Evolutionary conservation across 768 basidiomycete genomes (phyloP), one percentile per base, ranked within the genome.

Genomic region (Lentinula detonsa): DNA sequence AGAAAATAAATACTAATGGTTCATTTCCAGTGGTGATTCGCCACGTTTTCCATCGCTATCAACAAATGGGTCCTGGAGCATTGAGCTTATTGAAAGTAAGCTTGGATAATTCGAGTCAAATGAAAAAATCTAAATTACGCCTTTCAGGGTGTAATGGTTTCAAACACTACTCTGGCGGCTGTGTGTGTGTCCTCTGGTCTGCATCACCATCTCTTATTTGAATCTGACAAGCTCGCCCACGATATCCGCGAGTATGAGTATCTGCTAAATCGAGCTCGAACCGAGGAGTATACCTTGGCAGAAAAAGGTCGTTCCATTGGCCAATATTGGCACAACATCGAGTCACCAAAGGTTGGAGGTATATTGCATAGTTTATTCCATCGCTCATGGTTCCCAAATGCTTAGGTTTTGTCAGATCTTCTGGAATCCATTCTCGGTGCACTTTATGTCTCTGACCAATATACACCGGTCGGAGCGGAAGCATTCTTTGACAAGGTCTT

Each of bases 361-460:
- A 16, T 13, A 42, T 21, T 55, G 11, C 16, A 16, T 31, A 18
- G 21, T n/a, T 34, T 34, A 23, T 53, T 23, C n/a, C 15, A 28
- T 51, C 16, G n/a, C 34, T 23, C 23, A 57, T 46, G 4, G 48
- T 23, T 42, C 23, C 33, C 65, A n/a, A 63, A 18, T 65, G 40
- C 61, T 18, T 68, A 93, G 92, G 81, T 79, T 8, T 77, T 94
- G 18, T 89, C 90, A 7, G 91, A 93, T 70, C 78, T 93, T 31
- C 79, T 94, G 21, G 92, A 95, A 71, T 86, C 91, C 2, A 77
- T 90, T 43, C 76, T 91, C 39, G 93, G 91, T 8, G 92, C 90
- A 9, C 74, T 92, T 54, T 91, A 87, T 72, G 81, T 94, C 63
- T 89, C 86, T 21, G 91, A 93, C 68, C 77, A 81, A 59, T 90